phyloP scores from a whole-genome alignment of 106 monocot species.

The Ottelia alismoides region DNA sequence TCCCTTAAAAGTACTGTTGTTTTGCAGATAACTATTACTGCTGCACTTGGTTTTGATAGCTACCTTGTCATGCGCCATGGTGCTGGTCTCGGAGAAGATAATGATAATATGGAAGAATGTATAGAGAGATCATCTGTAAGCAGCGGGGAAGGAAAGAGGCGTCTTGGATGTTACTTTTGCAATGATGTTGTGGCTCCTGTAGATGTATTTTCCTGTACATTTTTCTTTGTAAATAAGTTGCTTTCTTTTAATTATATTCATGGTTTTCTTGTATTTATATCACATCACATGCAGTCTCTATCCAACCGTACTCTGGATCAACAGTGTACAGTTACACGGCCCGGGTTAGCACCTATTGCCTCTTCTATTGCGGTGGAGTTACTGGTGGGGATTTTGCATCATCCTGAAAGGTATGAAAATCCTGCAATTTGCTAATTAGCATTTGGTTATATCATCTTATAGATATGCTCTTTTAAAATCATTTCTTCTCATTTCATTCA shows the following conservation, averaged over 20 bases:
- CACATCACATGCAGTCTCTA: constrained; percentile 52
- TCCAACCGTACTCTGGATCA: constrained; percentile 95
- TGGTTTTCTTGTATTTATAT: neutral
- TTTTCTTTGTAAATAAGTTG: neutral
- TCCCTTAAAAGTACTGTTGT: too few species aligned
- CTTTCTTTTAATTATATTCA: neutral
- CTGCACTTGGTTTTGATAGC: constrained; percentile 95
- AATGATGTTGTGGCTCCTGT: constrained; percentile 95
- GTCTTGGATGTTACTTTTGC: constrained; percentile 96
- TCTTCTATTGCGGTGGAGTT: constrained; percentile 84
- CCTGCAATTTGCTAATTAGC: neutral
- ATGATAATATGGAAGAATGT: constrained; percentile 1
- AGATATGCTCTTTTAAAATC: too few species aligned
- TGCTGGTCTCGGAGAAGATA: constrained; percentile 46
- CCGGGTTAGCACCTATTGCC: constrained; percentile 75
- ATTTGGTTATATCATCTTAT: too few species aligned
- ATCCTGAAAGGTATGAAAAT: constrained; percentile 58
- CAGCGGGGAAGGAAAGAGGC: constrained; percentile 15
- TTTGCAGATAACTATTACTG: constrained; percentile 86
- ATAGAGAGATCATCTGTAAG: constrained; percentile 19
- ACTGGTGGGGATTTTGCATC: constrained; percentile 75
- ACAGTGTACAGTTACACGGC: constrained; percentile 96
- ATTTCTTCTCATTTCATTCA: neutral
- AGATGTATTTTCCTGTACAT: constrained; percentile 44
- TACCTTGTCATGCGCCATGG: constrained; percentile 99